Conservation (phyloP, 2,329 filamentous ascomycete genomes). For the Claviceps africana region DNA sequence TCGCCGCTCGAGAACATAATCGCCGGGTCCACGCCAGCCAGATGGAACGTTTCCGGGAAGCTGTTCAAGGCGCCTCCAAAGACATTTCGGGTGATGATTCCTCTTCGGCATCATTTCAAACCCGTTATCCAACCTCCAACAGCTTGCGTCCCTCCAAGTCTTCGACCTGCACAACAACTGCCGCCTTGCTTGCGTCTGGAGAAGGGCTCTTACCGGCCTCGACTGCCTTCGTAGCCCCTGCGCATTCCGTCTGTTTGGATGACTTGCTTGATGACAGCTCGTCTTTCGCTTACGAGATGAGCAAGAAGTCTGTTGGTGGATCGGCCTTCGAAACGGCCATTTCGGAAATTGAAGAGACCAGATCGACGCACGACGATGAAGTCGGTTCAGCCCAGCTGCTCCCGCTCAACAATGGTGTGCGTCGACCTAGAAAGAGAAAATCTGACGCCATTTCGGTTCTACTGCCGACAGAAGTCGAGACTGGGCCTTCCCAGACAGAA, state of each 20-base stretch:
- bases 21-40: neutral
- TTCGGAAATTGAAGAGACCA: neutral
- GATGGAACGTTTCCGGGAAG: slow-evolving; percentile 2
- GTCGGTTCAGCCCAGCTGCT: neutral
- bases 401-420: neutral
- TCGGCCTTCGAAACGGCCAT: neutral
- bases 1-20: slow-evolving; percentile 26
- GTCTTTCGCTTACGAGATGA: slow-evolving; percentile 17
- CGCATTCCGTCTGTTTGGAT: neutral
- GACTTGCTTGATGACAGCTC: slow-evolving; percentile 15
- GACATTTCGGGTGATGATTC: neutral
- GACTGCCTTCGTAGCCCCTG: neutral
- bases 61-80: slow-evolving; percentile 2
- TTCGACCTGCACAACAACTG: slow-evolving; percentile 4
- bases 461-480: slow-evolving; percentile 1
- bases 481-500: slow-evolving; percentile 2
- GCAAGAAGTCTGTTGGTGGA: slow-evolving; percentile 10
- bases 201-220: slow-evolving; percentile 19
- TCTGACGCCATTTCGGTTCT: slow-evolving; percentile 1
- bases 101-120: neutral
- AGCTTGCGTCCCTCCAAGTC: neutral
- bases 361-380: neutral
- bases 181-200: slow-evolving; percentile 16
- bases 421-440: slow-evolving; percentile 3
- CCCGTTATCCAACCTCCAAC: neutral